Base-by-base conservation (phyloP, 495 filamentous ascomycete species). In the Aspergillus funiculosus region DNA sequence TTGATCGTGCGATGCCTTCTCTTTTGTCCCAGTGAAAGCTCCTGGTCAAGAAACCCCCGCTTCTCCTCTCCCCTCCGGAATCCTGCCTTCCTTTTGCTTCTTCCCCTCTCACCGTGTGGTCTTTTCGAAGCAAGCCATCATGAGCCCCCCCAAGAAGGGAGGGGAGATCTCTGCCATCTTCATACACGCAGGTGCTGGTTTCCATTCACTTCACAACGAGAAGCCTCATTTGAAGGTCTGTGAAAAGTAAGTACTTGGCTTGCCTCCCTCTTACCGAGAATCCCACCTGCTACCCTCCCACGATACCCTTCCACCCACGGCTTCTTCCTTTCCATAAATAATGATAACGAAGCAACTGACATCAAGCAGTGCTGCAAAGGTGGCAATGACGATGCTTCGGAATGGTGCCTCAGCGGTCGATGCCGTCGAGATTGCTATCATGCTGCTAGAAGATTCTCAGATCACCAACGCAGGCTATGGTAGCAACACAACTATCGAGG, bases 401-500 rank as follows among this genome's bases (percentile, higher is more conserved):
- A 77, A 76, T 58, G 94, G 92, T 4, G 87, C 81, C 13, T 77
- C 79, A 36, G 87, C 90, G 3, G 68, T 92, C 17, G 87, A 96
- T 48, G 92, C 92, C n/a, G 89, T 94, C 21, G 92, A 97, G 62
- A 80, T 85, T 39, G 90, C 94, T 20, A 77, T 98, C 47, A 85
- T 80, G 55, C 72, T 84, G 13, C 76, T 98, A 27, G 92, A 98
- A 62, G 86, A 98, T 57, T 80, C 82, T 34, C 87, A 95, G 52
- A 95, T 98, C 56, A 97, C 94, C 17, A 98, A 98, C 63, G 83
- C 90, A 11, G 92, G 94, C 11, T 96, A 83, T 54, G 94, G 94
- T 24, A 97, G 94, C 67, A 98, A 98, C 56, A 66, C 96, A n/a
- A 79, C 83, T 35, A 82, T 90, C 39, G 83, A 96, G 51, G 92